Evolutionary conservation across 352 stramenopile genomes (phyloP), one percentile per base, ranked within the genome.

Genomic region (Pythium vanterpoolii): DNA sequence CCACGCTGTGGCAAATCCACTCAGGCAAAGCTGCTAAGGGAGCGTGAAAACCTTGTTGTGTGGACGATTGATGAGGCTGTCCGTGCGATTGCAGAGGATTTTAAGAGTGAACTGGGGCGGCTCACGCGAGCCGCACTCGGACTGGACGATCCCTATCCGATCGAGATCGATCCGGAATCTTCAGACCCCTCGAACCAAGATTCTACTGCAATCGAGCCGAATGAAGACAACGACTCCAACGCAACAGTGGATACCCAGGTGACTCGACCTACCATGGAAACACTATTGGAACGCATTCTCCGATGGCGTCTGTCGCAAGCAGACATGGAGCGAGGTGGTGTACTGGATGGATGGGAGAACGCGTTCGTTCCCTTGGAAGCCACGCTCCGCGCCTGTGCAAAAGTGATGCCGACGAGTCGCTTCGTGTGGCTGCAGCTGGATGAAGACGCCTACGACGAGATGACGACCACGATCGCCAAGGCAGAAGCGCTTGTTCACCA

Each of bases 41-140:
- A 95, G 31, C 88, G 87, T 10, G 80, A 97, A 62, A 73, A 76
- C 23, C 18, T 95, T 13, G 21, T 18, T 16, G 62, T 89, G 5
- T 88, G 88, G 73, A 89, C 64, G 2, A 83, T 97, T 44, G 82
- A 96, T 52, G 72, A 83, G 7, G 76, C 89, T 1, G 67, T 97
- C 13, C 56, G 69, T 24, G 21, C 21, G 3, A 33, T 72, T 23
- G 83, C 68, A 16, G 21, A 64, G 0, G 59, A 73, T 16, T 31
- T 63, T 0, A 23, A 67, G 34, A 75, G 53, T 6, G 69, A 73
- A 13, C 59, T 96, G 30, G 83, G 81, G 7, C 58, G 55, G 7
- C 55, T 56, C 18, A 64, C 70, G 14, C 77, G 82, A 18, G 48
- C 52, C 31, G 34, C 19, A 5, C 48, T 69, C 10, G 16, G 36